Evolutionary conservation across 257 asterid genomes (phyloP), one percentile per base, ranked within the genome.

Genomic region (Thymus mandschuricus): DNA sequence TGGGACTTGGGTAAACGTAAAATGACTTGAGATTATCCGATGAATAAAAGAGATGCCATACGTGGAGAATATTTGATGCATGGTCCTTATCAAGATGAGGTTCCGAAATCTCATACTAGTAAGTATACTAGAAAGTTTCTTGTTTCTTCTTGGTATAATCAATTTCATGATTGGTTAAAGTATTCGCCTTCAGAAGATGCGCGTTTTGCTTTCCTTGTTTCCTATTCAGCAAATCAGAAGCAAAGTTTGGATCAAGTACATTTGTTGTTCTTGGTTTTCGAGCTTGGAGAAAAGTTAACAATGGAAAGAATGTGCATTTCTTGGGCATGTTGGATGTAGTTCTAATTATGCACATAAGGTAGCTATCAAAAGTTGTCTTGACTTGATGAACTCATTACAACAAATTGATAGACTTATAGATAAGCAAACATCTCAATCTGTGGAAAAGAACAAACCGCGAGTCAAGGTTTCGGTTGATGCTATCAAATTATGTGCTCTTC

Each of bases 81-180:
- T 2, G 81, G 59, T 15, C 60, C 61, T 38, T 46, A 48, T n/a
- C 49, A 33, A 27, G 21, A 9, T 11, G 9, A n/a, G 13, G 35
- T 21, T 2, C 6, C 34, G 2, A 49, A n/a, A 31, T 48, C 54
- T 1, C 0, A 5, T 1, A 9, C 2, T 4, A 64, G 50, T 6
- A 72, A 50, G 28, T 0, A 50, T 28, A 35, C 7, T 12, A 61
- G 44, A 15, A 72, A 27, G 56, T 51, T 72, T 62, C 3, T 72
- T 0, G 4, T 1, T n/a, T n/a, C n/a, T 7, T 1, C 55, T 50
- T 72, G 70, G 64, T 61, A 46, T n/a, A 48, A 31, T 13, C 12
- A 6, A 28, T 71, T 71, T 50, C 63, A 9, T 4, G 76, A 60
- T 61, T 72, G 76, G 64, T 27, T 61, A 13, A 70, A 72, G 8